Base-by-base conservation (phyloP, 2,329 filamentous ascomycete genomes). In the Fusarium sp. region DNA sequence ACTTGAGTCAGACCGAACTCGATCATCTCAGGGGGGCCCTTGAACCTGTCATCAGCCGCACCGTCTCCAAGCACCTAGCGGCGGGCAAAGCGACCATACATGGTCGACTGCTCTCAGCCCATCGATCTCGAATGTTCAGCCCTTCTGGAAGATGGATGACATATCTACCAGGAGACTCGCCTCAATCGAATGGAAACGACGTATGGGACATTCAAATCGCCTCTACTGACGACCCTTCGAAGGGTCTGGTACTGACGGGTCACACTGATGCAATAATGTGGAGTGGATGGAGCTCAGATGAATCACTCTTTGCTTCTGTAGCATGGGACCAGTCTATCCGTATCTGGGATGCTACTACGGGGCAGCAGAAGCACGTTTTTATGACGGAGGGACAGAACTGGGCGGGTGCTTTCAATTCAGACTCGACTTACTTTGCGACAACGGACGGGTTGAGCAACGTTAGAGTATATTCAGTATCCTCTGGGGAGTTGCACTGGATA, bases 211-310 rank as follows among this genome's bases (percentile, higher is more conserved):
- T 68, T 6, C 21, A 29, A 3, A 53, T 69, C 12, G 15, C 49
- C 6, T 46, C 60, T 1, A n/a, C 37, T 0, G 37, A 53, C 16
- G 16, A 55, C 16, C 35, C 53, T 11, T 24, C 42, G 8, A 21
- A 46, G 2, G 12, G 24, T 0, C 9, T 66, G 3, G 21, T 26
- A 5, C 33, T 69, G 8, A 24, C 49, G 20, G 66, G 41, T 0
- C 60, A 69, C 18, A 62, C 49, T 0, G 66, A 68, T 24, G 16
- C 42, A 6, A 38, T 68, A 18, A 57, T 49, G 46, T 68, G 66
- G 66, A 20, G n/a, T 15, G 66, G 66, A 3, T 68, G 66, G 66
- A 66, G 39, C 18, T n/a, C 28, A 3, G 60, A 69, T 18, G 66
- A 69, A 16, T 42, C 38, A 0, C 16, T 62, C 6, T 57, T 68